Evolutionary conservation across 345 rosid genomes (phyloP), one percentile per base, ranked within the genome.

Genomic region (Brassica juncea): DNA sequence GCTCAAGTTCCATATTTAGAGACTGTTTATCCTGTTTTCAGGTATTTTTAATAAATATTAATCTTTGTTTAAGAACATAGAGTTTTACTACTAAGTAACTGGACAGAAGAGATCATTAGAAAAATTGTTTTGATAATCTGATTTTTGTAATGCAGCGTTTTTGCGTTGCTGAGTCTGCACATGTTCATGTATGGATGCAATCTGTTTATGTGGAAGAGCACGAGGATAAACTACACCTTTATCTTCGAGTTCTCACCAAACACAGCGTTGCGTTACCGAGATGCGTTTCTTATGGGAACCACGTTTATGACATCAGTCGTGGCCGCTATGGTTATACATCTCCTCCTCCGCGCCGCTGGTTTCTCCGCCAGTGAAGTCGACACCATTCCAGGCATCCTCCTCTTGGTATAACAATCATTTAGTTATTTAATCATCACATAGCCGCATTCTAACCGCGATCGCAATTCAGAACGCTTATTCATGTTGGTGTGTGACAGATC

Each of bases 111-210:
- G 12, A 32, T 1, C 19, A 12, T 1, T 12, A 15, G 3, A 9
- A n/a, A 37, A 49, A 2, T 14, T 28, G 4, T 12, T 39, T 35
- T 70, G 9, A 37, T 70, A 2, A 52, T 66, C 42, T n/a, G 14
- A 15, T 52, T 67, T 32, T 15, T 2, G 21, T 4, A 0, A 19
- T 82, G 91, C 93, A 95, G 99, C 73, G 88, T 87, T 72, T 89
- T 95, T 73, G 90, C 98, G 1, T 80, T 95, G 86, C 74, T 93
- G 82, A 89, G 98, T 87, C 80, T 95, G 82, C 99, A 95, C 85
- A 82, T 95, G 90, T 95, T 95, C 70, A 84, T 87, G 92, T 91
- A 95, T 57, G 99, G 99, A 3, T 95, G 99, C 86, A 91, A 95
- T 78, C 72, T 95, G n/a, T 86, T 89, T 84, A 75, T 85, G 94